These are phyloP conservation scores for Withania somnifera DNA, from an alignment of 305 asterid genomes.

Conservation along the genomic window DNA sequence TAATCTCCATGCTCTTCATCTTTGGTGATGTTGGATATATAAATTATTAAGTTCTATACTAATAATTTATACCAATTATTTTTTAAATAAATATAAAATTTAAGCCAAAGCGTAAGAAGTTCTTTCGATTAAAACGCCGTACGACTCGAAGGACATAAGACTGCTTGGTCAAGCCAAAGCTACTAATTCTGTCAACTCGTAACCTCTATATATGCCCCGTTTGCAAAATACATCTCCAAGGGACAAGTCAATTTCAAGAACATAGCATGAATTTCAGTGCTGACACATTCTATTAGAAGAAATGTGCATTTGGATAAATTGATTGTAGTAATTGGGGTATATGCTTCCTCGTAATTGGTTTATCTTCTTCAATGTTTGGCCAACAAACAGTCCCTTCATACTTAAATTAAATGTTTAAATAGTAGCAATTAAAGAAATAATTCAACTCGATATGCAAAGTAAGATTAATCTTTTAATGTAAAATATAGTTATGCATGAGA, in stretches of 20 bases:
- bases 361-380: constrained; percentile 27
- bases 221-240: not conserved
- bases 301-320: not conserved
- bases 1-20: too few relatives aligned
- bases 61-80: too few relatives aligned
- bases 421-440: not conserved
- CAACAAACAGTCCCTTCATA: constrained; percentile 20
- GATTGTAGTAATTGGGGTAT: not conserved
- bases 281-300: not conserved
- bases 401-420: not conserved
- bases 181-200: not conserved
- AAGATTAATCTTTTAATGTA: too few relatives aligned
- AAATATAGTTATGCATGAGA: too few relatives aligned
- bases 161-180: too few relatives aligned
- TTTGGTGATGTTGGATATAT: too few relatives aligned
- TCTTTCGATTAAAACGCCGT: too few relatives aligned
- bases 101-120: too few relatives aligned
- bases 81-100: too few relatives aligned
- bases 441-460: not conserved
- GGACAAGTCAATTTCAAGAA: not conserved
- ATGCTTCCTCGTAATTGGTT: constrained; percentile 11
- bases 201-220: not conserved
- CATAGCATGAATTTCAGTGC: not conserved
- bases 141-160: too few relatives aligned
- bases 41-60: too few relatives aligned